Evolutionary conservation across 306 rosid species (phyloP), one percentile per base, ranked within the genome.

Genomic region (Calophaca sinica): DNA sequence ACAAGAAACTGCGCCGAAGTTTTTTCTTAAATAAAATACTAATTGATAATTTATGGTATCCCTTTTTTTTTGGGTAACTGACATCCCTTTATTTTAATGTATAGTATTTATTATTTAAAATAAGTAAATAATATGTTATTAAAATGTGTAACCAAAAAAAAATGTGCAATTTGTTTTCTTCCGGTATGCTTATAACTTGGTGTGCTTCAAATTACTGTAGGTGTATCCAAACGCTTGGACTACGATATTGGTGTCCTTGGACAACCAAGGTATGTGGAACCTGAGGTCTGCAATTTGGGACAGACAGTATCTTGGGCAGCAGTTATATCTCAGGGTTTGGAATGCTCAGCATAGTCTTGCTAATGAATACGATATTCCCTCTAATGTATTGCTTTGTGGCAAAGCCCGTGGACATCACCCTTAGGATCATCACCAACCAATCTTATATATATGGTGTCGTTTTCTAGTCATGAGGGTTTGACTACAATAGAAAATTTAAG

Each of bases 191-290:
- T 6, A 69, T n/a, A n/a, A n/a, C 64, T 32, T 26, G 26, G 44
- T 6, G 15, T 73, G 20, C 0, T 70, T 61, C 2, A 58, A 67
- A 15, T 32, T 55, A 59, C 50, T 29, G 71, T 74, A 94, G 97
- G 99, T 92, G 6, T 94, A 88, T 78, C 97, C 97, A 33, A 89
- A 84, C 38, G 75, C 91, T 32, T 94, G 99, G 99, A 94, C 96
- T 1, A 50, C 93, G 1, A 90, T 94, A 80, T 76, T 87, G 78
- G 96, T 90, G 78, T 92, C 99, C 0, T 80, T 94, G 61, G 99
- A 94, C 89, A 94, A 94, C 85, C 92, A 92, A 74, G 99, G 99
- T 2, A 92, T 94, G 99, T 94, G 99, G 99, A 94, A 94, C 46
- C 14, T 92, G 84, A 91, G 99, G 74, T 94, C 99, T 31, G 96